A percentile compares a stretch with the other conserved stretches of the same genome.
Evolutionary conservation across 768 basidiomycete species (phyloP).

Genomic region (Tulasnella sp.): DNA sequence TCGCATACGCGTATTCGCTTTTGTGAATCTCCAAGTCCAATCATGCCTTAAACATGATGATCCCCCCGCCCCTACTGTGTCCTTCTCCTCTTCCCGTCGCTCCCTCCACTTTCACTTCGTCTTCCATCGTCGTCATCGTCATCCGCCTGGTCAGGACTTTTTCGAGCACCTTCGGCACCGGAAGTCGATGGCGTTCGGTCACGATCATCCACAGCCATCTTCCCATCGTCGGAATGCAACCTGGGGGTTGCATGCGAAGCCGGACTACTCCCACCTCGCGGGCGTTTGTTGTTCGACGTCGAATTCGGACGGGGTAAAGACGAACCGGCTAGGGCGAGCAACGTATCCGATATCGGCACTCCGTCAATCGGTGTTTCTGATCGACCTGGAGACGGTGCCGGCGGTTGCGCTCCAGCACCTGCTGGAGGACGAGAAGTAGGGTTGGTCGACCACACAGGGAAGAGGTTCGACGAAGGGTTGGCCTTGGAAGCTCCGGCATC

Average conservation of each 20-base stretch:
- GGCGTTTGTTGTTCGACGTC: neutral
- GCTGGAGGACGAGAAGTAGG: neutral
- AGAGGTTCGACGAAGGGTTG: neutral
- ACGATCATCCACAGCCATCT: neutral
- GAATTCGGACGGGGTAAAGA: neutral
- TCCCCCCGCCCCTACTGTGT: neutral
- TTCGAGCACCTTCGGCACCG: neutral
- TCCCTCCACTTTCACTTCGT: neutral
- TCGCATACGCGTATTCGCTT: neutral
- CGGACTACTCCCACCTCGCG: neutral
- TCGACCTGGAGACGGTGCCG: neutral
- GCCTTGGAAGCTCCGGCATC: neutral
- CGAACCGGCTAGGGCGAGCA: neutral
- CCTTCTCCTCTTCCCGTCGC: neutral
- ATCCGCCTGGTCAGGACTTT: neutral
- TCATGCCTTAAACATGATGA: neutral
- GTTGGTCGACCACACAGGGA: neutral
- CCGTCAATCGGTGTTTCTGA: constrained; percentile 8
- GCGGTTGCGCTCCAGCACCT: neutral
- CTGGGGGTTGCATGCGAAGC: neutral
- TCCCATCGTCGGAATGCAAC: neutral
- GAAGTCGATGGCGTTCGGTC: neutral
- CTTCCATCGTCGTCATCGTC: constrained; percentile 2
- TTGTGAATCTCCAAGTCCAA: neutral
- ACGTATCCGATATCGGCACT: neutral